Evolutionary conservation across 2,329 filamentous ascomycete species (phyloP).

Genomic region (Colletotrichum sp.): DNA sequence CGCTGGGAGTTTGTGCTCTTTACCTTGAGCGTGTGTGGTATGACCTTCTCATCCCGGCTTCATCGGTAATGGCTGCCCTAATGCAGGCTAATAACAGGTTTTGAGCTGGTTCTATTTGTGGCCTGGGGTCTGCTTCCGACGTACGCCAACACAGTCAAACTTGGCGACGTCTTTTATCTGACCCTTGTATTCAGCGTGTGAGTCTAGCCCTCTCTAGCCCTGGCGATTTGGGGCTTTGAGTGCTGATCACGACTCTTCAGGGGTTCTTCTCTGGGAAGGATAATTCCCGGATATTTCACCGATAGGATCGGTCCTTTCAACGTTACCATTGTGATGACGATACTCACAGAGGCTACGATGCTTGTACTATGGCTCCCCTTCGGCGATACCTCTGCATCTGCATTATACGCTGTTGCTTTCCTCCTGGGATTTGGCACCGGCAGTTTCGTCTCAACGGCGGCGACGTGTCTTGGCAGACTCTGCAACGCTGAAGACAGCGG

Average conservation of each 20-base stretch:
- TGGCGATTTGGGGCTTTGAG: not conserved
- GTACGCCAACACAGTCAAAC: slow-evolving; percentile 27
- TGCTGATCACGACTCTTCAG: slow-evolving; percentile 6
- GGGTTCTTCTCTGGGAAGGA: slow-evolving; percentile 31
- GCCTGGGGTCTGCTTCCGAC: slow-evolving; percentile 34
- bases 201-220: slow-evolving; percentile 12
- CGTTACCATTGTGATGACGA: slow-evolving; percentile 28
- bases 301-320: slow-evolving; percentile 29
- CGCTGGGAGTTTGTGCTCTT: slow-evolving; percentile 30
- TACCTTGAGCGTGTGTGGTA: slow-evolving; percentile 31
- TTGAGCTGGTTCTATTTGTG: slow-evolving; percentile 34
- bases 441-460: slow-evolving; percentile 25
- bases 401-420: slow-evolving; percentile 28
- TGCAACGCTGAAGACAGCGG: slow-evolving; percentile 27
- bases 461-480: slow-evolving; percentile 29
- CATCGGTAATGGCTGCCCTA: not conserved
- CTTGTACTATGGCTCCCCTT: slow-evolving; percentile 30
- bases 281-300: slow-evolving; percentile 26
- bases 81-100: slow-evolving; percentile 24
- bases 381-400: slow-evolving; percentile 23
- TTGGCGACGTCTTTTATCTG: slow-evolving; percentile 31
- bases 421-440: slow-evolving; percentile 34
- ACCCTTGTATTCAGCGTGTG: slow-evolving; percentile 35
- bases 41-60: not conserved
- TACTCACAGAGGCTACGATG: slow-evolving; percentile 27